Conservation (phyloP, 108 stramenopile species). For the Cyclotella atomus region DNA sequence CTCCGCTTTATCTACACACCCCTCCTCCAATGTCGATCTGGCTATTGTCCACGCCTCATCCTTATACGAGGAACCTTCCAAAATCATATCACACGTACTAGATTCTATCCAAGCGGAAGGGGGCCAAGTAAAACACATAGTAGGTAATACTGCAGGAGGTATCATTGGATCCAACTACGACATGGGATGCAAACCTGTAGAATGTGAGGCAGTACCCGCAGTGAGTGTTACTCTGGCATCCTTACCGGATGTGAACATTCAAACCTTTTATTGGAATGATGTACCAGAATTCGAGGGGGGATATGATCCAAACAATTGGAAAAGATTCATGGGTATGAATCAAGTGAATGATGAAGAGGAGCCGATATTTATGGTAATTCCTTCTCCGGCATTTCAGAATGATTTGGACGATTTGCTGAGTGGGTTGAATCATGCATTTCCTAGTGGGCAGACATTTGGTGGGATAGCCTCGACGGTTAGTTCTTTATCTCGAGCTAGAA, state of each 20-base stretch:
- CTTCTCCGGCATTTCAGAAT: slow-evolving; percentile 77
- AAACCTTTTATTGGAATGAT: slow-evolving; percentile 72
- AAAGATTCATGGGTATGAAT: neutral
- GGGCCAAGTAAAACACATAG: slow-evolving; percentile 52
- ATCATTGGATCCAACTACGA: slow-evolving; percentile 47
- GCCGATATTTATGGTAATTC: slow-evolving; percentile 68
- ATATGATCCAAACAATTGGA: neutral
- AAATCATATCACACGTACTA: neutral
- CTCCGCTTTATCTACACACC: slow-evolving; percentile 58
- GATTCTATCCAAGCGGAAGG: neutral
- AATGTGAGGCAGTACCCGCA: slow-evolving; percentile 75
- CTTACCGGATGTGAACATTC: slow-evolving; percentile 68
- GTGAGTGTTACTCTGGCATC: slow-evolving; percentile 65
- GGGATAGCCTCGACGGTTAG: slow-evolving; percentile 84
- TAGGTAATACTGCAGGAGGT: slow-evolving; percentile 79
- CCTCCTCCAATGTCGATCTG: slow-evolving; percentile 55
- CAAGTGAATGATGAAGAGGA: slow-evolving; percentile 29
- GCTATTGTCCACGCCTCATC: slow-evolving; percentile 65
- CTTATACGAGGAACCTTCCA: slow-evolving; percentile 68
- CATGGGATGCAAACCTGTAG: slow-evolving; percentile 50
- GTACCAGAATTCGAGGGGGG: slow-evolving; percentile 61
- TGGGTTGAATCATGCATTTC: slow-evolving; percentile 52
- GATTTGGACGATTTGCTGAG: slow-evolving; percentile 70
- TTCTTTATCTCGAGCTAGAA: slow-evolving; percentile 64
- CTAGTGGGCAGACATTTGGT: slow-evolving; percentile 57